Percentiles rank a stretch among this genome's conserved stretches.
Evolutionary conservation across 371 early-diverging fungal genomes (phyloP).

Genomic region (Mucor irregularis): DNA sequence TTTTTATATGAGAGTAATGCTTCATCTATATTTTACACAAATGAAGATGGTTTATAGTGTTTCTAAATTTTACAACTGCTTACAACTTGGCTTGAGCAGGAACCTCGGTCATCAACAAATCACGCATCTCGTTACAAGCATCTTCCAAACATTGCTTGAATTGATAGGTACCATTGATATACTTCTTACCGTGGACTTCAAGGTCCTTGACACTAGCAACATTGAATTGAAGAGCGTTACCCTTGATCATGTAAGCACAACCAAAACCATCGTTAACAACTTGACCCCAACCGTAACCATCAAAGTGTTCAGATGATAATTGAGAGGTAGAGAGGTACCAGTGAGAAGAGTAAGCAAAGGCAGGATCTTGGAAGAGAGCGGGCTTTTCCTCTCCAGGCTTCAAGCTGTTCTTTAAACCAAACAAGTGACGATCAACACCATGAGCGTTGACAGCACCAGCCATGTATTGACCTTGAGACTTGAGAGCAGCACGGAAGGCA

Average conservation of each 20-base stretch:
- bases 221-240: constrained; percentile 82
- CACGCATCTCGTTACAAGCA: constrained; percentile 75
- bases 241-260: constrained; percentile 92
- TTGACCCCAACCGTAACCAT: constrained; percentile 95
- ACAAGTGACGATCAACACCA: constrained; percentile 93
- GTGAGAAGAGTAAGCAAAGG: constrained; percentile 78
- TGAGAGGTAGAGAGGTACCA: constrained; percentile 96
- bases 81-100: constrained; percentile 54
- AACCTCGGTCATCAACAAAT: constrained; percentile 57
- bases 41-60: background rate
- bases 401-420: constrained; percentile 65
- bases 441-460: constrained; percentile 75
- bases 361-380: constrained; percentile 81
- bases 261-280: constrained; percentile 96
- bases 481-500: constrained; percentile 74
- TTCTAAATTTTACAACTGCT: constrained; percentile 4
- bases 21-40: constrained; percentile 5
- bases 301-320: constrained; percentile 86
- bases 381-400: constrained; percentile 77
- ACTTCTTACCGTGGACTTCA: constrained; percentile 46
- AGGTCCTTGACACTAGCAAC: constrained; percentile 67
- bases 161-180: constrained; percentile 47
- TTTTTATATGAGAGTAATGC: too few species aligned
- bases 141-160: constrained; percentile 61
- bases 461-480: constrained; percentile 82